Evolutionary conservation across 306 rosid genomes (phyloP).

Genomic region (Coriaria nepalensis): DNA sequence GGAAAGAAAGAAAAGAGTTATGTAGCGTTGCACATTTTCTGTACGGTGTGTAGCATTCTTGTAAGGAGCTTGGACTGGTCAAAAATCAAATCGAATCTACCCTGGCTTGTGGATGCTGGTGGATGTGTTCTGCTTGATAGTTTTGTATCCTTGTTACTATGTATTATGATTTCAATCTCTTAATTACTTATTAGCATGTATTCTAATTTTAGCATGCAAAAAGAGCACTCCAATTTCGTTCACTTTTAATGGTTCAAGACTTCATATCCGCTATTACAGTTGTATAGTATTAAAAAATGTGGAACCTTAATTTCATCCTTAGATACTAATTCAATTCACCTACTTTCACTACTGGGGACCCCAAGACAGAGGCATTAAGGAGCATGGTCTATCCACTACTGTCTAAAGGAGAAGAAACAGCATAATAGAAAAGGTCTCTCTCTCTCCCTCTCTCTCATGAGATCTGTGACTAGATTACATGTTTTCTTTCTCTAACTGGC

Average conservation of each 20-base stretch:
- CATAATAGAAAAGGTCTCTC: slow-evolving; percentile 25
- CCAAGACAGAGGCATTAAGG: background rate
- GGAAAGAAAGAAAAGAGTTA: background rate
- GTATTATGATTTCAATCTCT: background rate
- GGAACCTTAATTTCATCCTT: slow-evolving; percentile 20
- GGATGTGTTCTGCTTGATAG: slow-evolving; percentile 73
- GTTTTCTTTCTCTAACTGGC: too few relatives aligned
- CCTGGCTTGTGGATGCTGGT: slow-evolving; percentile 83
- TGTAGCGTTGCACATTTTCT: background rate
- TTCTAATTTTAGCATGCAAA: too few relatives aligned
- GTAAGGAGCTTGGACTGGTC: slow-evolving; percentile 62
- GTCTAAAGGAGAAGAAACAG: slow-evolving; percentile 17
- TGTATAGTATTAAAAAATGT: background rate
- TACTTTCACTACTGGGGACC: slow-evolving; percentile 25
- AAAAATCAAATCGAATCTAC: slow-evolving; percentile 54
- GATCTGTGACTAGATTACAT: too few relatives aligned
- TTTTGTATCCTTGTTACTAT: slow-evolving; percentile 50
- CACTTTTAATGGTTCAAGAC: too few relatives aligned
- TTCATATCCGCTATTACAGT: background rate
- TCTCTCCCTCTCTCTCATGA: background rate
- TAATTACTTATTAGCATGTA: background rate
- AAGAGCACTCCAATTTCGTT: background rate
- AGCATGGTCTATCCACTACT: slow-evolving; percentile 11
- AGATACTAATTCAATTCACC: slow-evolving; percentile 62
- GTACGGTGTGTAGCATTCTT: slow-evolving; percentile 42